Base-by-base conservation (phyloP, 495 filamentous ascomycete genomes). In the Chaetomium cochliodes region DNA sequence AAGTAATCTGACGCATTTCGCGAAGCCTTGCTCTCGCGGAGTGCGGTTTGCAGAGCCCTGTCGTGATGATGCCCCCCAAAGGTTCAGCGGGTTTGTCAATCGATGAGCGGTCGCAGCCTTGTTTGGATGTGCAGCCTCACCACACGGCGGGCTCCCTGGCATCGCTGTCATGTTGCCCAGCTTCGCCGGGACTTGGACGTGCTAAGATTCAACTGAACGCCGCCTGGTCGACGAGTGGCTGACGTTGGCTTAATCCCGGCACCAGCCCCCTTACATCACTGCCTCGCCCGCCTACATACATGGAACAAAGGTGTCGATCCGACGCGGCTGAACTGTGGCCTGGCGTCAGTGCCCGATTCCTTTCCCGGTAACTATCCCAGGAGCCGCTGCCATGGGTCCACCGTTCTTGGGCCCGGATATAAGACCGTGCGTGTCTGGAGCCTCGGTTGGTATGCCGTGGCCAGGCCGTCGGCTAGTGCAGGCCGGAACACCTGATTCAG, bases 291-390 rank as follows among this genome's bases (percentile, higher is more conserved):
- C 16, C 28, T 5, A 47, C 28, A 30, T 30, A 30, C 28, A 30
- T 30, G 6, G 15, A 20, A n/a, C 20, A 47, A 58, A 44, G 33
- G 8, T 25, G 30, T 20, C 22, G 33, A 46, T 63, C 26, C 26
- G 53, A 53, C 61, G 65, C 39, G 9, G 58, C 51, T 64, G 65
- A 70, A 63, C 63, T 55, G 44, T 50, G 26, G n/a, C 23, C 62
- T 28, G 62, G 39, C 63, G 20, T 18, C 46, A 50, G n/a, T 44
- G 55, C 63, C 65, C 62, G 39, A 67, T 63, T 30, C 47, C 25
- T 8, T 39, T 9, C 12, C 53, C 18, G 22, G 37, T 25, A n/a
- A n/a, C n/a, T n/a, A 33, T 12, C 23, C 44, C 28, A 51, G 49
- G 54, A 49, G 18, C 62, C 54, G 60, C 13, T 15, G 58, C 50